Evolutionary conservation across 2,329 filamentous ascomycete genomes (phyloP), one percentile per base, ranked within the genome.

Genomic region (Madurella fahalii): DNA sequence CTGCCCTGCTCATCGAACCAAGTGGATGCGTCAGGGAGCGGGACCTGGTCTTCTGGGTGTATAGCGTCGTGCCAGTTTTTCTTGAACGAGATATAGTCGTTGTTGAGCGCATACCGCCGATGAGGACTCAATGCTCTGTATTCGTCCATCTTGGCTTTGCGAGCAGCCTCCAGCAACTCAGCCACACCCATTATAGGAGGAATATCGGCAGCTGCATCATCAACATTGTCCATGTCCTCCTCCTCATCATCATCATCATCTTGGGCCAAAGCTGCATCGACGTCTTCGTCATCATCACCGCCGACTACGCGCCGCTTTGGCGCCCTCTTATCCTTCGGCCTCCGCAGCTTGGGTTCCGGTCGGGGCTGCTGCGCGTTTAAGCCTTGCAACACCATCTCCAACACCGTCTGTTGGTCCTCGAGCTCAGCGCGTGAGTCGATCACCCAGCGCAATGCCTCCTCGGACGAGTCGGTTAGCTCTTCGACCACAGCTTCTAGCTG

Each of bases 41-140:
- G 74, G 9, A 78, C 73, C 0, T 77, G 76, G 20, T 77, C 74
- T 34, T 77, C 72, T 4, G 73, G 75, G 49, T 77, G 73, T 40
- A 75, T 67, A 5, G 78, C 76, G 56, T 81, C 77, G 65, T 83
- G 80, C 78, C 79, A 81, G 20, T 77, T 67, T 61, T 77, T 77
- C 65, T 81, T 82, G 73, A 84, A 84, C n/a, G 70, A 68, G 53
- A 77, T 74, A 63, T 84, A 84, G 62, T 83, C 78, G 64, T 84
- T 84, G 67, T 83, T 74, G 12, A 73, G 60, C 4, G 73, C 79
- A 63, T 84, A 84, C 25, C 77, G 76, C 59, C 78, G 67, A 55
- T 77, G 67, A 45, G 71, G 63, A 37, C 64, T 69, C 60, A 77
- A 67, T 1, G 62, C 58, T 0, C 65, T 67, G 63, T 82, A 83